phyloP scores from a whole-genome alignment of 2,329 filamentous ascomycete genomes.

The Sarocladium brachiariae region DNA sequence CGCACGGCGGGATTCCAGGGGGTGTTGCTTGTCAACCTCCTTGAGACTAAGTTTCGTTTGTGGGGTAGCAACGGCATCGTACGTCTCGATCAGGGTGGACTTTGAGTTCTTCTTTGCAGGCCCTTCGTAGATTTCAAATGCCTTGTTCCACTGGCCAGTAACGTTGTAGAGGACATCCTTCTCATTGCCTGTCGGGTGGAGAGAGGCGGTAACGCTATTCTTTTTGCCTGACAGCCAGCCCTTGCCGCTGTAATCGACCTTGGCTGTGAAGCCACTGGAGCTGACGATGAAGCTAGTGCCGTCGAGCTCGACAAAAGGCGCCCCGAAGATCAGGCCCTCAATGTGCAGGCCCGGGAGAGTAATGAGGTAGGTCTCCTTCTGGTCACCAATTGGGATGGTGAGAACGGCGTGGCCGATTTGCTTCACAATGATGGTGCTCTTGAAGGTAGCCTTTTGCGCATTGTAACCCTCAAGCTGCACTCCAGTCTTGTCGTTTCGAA shows the following conservation, averaged over 20 bases:
- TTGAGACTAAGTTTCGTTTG: conserved; percentile 65
- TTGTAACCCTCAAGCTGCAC: conserved; percentile 83
- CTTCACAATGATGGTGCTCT: conserved; percentile 88
- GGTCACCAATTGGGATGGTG: conserved; percentile 51
- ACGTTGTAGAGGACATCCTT: conserved; percentile 73
- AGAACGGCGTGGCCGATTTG: conserved; percentile 86
- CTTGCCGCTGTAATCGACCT: conserved; percentile 88
- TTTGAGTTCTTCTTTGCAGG: conserved; percentile 41
- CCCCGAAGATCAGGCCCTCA: conserved; percentile 79
- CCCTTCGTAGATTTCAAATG: conserved; percentile 70
- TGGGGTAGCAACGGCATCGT: conserved; percentile 49
- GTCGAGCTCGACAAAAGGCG: conserved; percentile 88
- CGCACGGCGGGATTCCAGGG: conserved; percentile 79
- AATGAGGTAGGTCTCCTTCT: conserved; percentile 71
- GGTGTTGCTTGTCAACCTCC: conserved; percentile 71
- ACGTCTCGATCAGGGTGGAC: conserved; percentile 47
- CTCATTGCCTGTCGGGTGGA: conserved; percentile 66
- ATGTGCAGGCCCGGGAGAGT: conserved; percentile 89
- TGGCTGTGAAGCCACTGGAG: conserved; percentile 77
- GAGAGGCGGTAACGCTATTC: conserved; percentile 72
- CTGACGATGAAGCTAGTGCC: conserved; percentile 78
- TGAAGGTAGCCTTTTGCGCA: conserved; percentile 92
- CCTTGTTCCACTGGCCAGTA: conserved; percentile 84
- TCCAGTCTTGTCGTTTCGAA: conserved; percentile 78
- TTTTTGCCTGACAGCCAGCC: conserved; percentile 96